A percentile compares a stretch with the other conserved stretches of the same genome.
These are phyloP conservation scores for Neurospora crassa DNA, from an alignment of 2,329 filamentous ascomycete genomes.

Conservation along the genomic window DNA sequence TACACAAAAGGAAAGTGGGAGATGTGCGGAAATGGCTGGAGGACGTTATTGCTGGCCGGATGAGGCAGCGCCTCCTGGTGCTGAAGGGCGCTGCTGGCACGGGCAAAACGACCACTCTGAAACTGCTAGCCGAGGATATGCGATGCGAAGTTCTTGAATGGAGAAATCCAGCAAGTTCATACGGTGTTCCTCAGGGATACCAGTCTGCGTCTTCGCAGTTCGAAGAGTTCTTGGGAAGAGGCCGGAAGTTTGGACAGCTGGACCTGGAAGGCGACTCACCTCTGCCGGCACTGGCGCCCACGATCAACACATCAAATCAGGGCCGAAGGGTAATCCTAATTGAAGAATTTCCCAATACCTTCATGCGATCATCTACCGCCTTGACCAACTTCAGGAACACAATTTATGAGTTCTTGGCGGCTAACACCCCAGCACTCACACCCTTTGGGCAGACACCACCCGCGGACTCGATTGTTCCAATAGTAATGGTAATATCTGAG, in stretches of 20 bases:
- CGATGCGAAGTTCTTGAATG: conserved; percentile 75
- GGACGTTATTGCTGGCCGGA: conserved; percentile 55
- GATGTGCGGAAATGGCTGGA: conserved; percentile 81
- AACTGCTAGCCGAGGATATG: conserved; percentile 68
- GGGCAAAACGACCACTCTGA: conserved; percentile 84
- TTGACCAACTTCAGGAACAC: conserved; percentile 65
- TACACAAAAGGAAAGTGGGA: conserved; percentile 87
- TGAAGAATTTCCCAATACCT: conserved; percentile 74
- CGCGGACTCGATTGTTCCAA: conserved; percentile 49
- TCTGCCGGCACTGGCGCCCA: conserved; percentile 7
- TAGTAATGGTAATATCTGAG: conserved; percentile 88
- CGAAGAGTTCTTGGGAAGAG: conserved; percentile 79
- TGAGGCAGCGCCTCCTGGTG: conserved; percentile 65
- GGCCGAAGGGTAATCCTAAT: conserved; percentile 54
- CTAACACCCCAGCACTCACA: conserved; percentile 49
- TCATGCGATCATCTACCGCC: conserved; percentile 53
- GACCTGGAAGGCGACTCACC: conserved; percentile 17
- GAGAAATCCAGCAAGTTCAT: conserved; percentile 66
- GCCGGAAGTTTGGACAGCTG: conserved; percentile 62
- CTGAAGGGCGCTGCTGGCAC: conserved; percentile 86
- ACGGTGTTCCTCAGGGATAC: conserved; percentile 49
- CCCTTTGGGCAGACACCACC: conserved; percentile 33
- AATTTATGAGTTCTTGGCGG: conserved; percentile 64
- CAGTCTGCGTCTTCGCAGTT: conserved; percentile 72
- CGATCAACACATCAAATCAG: conserved; percentile 4